Evolutionary conservation across 2,329 filamentous ascomycete species (phyloP), one percentile per base, ranked within the genome.

Genomic region (Clathrospora elynae): DNA sequence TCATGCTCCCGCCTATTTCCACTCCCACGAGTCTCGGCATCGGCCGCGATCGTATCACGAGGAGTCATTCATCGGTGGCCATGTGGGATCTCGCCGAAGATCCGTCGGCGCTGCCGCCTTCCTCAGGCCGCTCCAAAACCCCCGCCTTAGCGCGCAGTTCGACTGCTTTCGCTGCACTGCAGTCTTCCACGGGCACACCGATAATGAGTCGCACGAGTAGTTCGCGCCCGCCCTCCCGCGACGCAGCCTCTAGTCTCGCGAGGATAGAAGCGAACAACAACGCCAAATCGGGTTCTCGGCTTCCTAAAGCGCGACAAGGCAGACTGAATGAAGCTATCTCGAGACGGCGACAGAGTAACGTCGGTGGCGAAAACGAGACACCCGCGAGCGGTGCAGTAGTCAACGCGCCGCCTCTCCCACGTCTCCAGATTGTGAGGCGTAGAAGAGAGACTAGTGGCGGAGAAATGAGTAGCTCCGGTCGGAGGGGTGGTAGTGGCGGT

Each of bases 21-120:
- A 66, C 64, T 11, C 64, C 64, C 0, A 61, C 53, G 3, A 42
- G 51, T 2, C 41, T 51, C 2, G 53, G 58, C 12, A 57, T 51
- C 20, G 46, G 46, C n/a, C 44, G 62, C 12, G 57, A 66, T 12
- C 58, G 64, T 13, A 58, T 67, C 9, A 47, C 50, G 0, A 49
- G 66, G 8, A 61, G 55, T 10, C 64, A 68, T 17, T 61, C 57
- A 5, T 61, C 64, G 5, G 55, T 51, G 6, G 57, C 53, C 1
- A 69, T 69, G 46, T 69, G 64, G 64, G 64, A 69, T 41, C 54
- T 68, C 4, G 51, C 53, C 9, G 64, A 67, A 50, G 66, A 65
- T 23, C 61, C 62, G 5, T 46, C 45, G 11, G 48, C 51, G 9
- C 51, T 53, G 11, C 57, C 58, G 6, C 40, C 54, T n/a, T 60